A percentile compares a stretch with the other conserved stretches of the same genome.
Conservation (phyloP, 2,329 filamentous ascomycete species). For the Tolypocladium inflatum region DNA sequence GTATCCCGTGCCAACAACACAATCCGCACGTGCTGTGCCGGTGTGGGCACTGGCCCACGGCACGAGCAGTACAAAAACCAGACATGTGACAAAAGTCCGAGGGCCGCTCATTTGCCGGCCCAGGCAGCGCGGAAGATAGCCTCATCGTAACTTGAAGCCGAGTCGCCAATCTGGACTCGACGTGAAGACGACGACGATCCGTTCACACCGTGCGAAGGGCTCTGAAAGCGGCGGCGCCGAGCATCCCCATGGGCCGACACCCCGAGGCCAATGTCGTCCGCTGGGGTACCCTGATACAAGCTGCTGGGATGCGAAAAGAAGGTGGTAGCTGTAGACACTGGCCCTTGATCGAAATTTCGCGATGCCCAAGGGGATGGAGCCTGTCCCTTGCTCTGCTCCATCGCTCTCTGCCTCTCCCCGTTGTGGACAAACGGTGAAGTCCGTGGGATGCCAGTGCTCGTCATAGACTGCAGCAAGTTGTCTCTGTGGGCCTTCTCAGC, state of each 20-base stretch:
- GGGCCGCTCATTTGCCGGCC: slow-evolving; percentile 8
- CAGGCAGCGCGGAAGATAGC: slow-evolving; percentile 24
- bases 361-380: slow-evolving; percentile 10
- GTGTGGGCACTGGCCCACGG: background rate
- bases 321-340: slow-evolving; percentile 19
- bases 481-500: slow-evolving; percentile 22
- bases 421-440: slow-evolving; percentile 21
- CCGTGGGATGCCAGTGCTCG: slow-evolving; percentile 13
- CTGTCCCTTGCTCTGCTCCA: slow-evolving; percentile 9
- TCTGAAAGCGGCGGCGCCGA: slow-evolving; percentile 7
- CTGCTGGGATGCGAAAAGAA: slow-evolving; percentile 41
- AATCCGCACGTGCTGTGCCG: background rate
- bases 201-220: slow-evolving; percentile 2
- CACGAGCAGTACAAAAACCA: background rate
- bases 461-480: slow-evolving; percentile 25
- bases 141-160: slow-evolving; percentile 24
- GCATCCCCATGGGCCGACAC: background rate
- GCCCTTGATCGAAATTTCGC: slow-evolving; percentile 5
- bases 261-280: slow-evolving; percentile 10
- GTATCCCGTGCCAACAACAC: background rate
- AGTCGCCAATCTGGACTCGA: slow-evolving; percentile 21
- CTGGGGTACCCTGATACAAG: slow-evolving; percentile 38
- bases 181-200: slow-evolving; percentile 10
- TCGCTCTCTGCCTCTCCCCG: slow-evolving; percentile 12
- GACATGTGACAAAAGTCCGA: background rate